Evolutionary conservation across 139 green algal species (phyloP).

Genomic region (Cymbomonas tetramitiformis): DNA sequence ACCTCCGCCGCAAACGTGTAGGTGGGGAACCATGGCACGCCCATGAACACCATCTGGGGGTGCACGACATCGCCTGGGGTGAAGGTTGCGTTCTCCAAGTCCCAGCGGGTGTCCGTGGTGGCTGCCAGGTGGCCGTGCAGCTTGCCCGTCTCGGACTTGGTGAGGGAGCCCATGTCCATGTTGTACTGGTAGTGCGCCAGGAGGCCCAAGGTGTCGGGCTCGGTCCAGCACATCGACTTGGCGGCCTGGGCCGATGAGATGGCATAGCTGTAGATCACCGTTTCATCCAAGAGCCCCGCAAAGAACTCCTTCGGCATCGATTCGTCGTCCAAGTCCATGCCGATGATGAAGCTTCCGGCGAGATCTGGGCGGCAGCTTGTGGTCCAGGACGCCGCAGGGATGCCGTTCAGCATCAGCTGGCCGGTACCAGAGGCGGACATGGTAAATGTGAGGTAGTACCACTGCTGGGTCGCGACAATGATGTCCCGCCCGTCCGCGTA

Average conservation of each 20-base stretch:
- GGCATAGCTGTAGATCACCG: too few species aligned
- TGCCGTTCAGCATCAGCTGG: too few species aligned
- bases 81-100: neutral
- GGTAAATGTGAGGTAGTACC: too few species aligned
- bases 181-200: conserved; percentile 19
- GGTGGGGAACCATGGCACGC: conserved; percentile 21
- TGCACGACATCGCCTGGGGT: neutral
- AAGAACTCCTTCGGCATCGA: too few species aligned
- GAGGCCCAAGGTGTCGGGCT: neutral
- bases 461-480: conserved; percentile 12
- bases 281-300: too few species aligned
- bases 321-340: too few species aligned
- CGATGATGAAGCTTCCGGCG: too few species aligned
- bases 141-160: neutral
- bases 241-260: too few species aligned
- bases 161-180: neutral
- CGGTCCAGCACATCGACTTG: conserved; percentile 10
- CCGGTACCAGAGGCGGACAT: neutral
- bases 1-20: neutral
- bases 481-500: conserved; percentile 11
- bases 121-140: neutral
- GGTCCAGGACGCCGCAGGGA: too few species aligned
- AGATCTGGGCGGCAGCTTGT: too few species aligned
- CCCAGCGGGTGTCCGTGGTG: neutral
- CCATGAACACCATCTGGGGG: conserved; percentile 3